Evolutionary conservation across 2,329 filamentous ascomycete genomes (phyloP), one percentile per base, ranked within the genome.

Genomic region (Cladosporium oxysporum): DNA sequence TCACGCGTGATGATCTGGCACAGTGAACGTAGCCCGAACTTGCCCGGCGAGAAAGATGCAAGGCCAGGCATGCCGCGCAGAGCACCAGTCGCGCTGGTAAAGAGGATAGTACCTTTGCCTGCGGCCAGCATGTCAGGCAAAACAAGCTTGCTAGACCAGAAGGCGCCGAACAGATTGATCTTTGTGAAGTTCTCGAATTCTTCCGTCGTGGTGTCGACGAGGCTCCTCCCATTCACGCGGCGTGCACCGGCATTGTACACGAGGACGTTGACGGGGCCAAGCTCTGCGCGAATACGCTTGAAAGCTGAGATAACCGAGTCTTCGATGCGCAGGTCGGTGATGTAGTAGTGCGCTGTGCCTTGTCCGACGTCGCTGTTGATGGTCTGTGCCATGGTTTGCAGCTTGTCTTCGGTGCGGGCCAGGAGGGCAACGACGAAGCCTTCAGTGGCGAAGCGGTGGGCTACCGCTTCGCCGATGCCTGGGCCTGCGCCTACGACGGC

Each of bases 401-500:
- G 60, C 21, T 66, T 70, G 47, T 70, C 69, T 67, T 71, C 70
- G 50, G 70, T 70, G 6, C 71, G 71, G 21, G 71, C 71, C 8
- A 72, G 71, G 5, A 72, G 60, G 2, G 70, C 71, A 35, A 68
- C 67, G 18, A 66, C 66, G 64, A 71, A 72, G 62, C 71, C 71
- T 66, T 70, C 70, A 8, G 59, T 59, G 57, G 66, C 69, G 64
- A 71, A 72, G 29, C 69, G 69, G 29, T 66, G 71, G 44, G 71
- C 71, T 12, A 72, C 71, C 21, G 71, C 71, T 68, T 72, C 71
- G 58, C 71, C 71, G 33, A 72, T 72, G 7, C 71, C 70, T 59
- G 71, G 71, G 12, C 71, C 71, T 31, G 70, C 71, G 41, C 71
- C 71, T 21, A 72, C 71, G 52, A 72, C 69, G 16, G 70, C 70